These are phyloP conservation scores for Glarea lozoyensis DNA, from an alignment of 495 filamentous ascomycete genomes.

Conservation along the genomic window DNA sequence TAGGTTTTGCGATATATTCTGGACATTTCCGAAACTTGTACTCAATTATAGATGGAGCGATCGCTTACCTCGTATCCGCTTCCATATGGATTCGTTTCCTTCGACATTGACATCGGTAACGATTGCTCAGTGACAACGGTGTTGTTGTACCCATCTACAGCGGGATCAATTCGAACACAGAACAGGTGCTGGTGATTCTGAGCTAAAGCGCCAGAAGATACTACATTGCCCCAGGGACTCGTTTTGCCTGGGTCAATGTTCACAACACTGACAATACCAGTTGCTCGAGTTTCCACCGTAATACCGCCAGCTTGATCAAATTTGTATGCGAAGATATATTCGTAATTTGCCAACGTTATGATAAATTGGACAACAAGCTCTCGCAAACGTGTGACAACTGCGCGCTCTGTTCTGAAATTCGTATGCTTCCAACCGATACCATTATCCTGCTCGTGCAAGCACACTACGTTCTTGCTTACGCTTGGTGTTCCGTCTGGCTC, in stretches of 20 bases:
- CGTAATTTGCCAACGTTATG: slow-evolving; percentile 55
- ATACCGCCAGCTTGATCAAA: slow-evolving; percentile 39
- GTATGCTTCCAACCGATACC: slow-evolving; percentile 79
- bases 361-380: slow-evolving; percentile 69
- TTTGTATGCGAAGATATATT: slow-evolving; percentile 37
- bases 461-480: slow-evolving; percentile 59
- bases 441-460: slow-evolving; percentile 67
- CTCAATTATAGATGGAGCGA: too few relatives aligned
- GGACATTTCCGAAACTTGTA: background rate
- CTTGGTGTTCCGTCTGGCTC: slow-evolving; percentile 43
- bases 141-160: slow-evolving; percentile 66
- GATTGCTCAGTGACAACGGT: slow-evolving; percentile 61
- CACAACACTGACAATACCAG: slow-evolving; percentile 71
- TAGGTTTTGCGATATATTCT: too few relatives aligned
- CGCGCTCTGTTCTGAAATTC: slow-evolving; percentile 64
- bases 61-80: slow-evolving; percentile 57
- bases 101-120: slow-evolving; percentile 59
- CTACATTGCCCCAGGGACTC: slow-evolving; percentile 71
- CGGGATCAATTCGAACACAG: slow-evolving; percentile 77
- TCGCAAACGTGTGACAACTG: slow-evolving; percentile 56
- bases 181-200: slow-evolving; percentile 86
- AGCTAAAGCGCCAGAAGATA: slow-evolving; percentile 76
- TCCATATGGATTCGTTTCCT: slow-evolving; percentile 65
- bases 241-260: slow-evolving; percentile 62
- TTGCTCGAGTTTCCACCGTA: slow-evolving; percentile 76